Evolutionary conservation across 257 asterid species (phyloP).

Genomic region (Solanum paucissectum): DNA sequence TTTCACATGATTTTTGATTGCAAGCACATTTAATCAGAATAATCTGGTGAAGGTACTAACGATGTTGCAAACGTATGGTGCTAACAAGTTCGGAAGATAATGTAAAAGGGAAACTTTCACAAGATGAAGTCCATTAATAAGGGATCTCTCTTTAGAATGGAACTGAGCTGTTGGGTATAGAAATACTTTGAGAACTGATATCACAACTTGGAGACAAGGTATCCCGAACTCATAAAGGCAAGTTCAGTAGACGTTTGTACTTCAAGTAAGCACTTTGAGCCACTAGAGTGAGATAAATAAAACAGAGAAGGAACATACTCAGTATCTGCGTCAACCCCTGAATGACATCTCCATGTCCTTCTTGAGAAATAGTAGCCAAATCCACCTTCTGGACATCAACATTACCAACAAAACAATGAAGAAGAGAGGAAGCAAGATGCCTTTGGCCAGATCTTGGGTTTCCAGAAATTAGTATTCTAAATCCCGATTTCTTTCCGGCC

Average conservation of each 20-base stretch:
- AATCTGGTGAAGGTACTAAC: background rate
- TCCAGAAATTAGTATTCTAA: slow-evolving; percentile 73
- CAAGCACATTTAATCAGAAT: background rate
- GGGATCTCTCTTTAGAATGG: background rate
- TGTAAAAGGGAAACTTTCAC: background rate
- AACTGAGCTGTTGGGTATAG: background rate
- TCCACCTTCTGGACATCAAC: slow-evolving; percentile 80
- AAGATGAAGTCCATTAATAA: background rate
- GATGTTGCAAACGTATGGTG: background rate
- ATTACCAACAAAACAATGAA: slow-evolving; percentile 80
- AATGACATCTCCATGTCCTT: slow-evolving; percentile 92
- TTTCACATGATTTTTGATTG: background rate
- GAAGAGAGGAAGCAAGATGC: slow-evolving; percentile 92
- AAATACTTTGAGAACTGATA: background rate
- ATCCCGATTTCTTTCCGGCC: slow-evolving; percentile 53
- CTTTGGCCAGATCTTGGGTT: slow-evolving; percentile 79
- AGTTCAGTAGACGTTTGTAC: background rate
- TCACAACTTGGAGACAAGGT: background rate
- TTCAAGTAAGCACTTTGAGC: background rate
- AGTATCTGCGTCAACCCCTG: slow-evolving; percentile 68
- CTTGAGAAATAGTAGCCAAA: slow-evolving; percentile 78
- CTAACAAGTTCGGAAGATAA: background rate
- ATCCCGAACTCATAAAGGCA: background rate
- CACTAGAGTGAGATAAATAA: background rate
- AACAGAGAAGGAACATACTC: slow-evolving; percentile 45